Evolutionary conservation across 192 early-diverging fungal species (phyloP).

Genomic region (Gorgonomyces haynaldii): DNA sequence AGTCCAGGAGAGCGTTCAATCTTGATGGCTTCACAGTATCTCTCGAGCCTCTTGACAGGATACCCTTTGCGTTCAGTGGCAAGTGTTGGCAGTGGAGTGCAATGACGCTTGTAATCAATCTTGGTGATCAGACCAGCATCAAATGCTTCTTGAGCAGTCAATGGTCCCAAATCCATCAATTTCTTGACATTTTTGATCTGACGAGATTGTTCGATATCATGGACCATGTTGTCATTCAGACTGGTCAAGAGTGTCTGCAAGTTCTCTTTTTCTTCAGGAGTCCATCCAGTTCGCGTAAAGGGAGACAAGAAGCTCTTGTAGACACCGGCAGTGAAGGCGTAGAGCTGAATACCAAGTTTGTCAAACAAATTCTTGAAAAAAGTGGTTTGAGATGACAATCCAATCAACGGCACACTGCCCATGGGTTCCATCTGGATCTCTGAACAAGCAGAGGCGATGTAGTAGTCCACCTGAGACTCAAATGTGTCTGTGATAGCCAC

Average conservation of each 20-base stretch:
- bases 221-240: conserved; percentile 37
- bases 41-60: conserved; percentile 4
- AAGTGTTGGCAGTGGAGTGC: conserved; percentile 27
- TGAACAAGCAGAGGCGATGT: conserved; percentile 52
- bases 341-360: conserved; percentile 41
- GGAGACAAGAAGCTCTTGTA: conserved; percentile 45
- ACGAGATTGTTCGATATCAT: background rate
- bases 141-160: conserved; percentile 37
- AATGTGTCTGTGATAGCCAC: conserved; percentile 59
- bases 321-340: conserved; percentile 41
- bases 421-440: conserved; percentile 50
- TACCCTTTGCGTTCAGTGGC: conserved; percentile 16
- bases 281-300: conserved; percentile 38
- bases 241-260: conserved; percentile 32
- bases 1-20: background rate
- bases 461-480: conserved; percentile 52
- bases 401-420: conserved; percentile 45
- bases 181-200: background rate
- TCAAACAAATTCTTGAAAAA: conserved; percentile 51
- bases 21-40: conserved; percentile 1
- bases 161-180: conserved; percentile 44
- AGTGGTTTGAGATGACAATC: conserved; percentile 32
- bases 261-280: conserved; percentile 47
- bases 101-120: conserved; percentile 35
- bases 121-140: conserved; percentile 40